phyloP scores from a whole-genome alignment of 768 basidiomycete species.

The Coprinopsis strossmayeri region DNA sequence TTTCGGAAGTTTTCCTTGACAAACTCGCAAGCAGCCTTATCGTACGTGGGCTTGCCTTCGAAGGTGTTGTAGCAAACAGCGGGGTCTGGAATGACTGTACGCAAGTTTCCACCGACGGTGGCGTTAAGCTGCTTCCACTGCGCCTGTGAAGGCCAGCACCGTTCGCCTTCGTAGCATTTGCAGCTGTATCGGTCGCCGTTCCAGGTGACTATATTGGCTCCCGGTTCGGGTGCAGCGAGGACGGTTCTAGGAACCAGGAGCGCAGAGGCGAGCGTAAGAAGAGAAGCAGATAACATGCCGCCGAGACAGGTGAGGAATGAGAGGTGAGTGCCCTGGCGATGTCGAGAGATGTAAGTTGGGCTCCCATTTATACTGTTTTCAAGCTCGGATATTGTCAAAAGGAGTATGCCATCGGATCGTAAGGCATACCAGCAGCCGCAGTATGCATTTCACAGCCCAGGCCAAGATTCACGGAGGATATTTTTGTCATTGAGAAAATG shows the following conservation, averaged over 20 bases:
- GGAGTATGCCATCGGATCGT: too few species aligned
- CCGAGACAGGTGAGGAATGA: too few species aligned
- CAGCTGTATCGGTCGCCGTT: conserved; percentile 5
- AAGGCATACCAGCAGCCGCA: too few species aligned
- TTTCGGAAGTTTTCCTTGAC: conserved; percentile 2
- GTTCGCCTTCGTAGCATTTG: conserved; percentile 12
- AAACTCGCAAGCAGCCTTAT: not conserved
- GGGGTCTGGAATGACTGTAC: conserved; percentile 9
- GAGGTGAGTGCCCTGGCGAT: too few species aligned
- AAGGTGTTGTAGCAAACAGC: conserved; percentile 12
- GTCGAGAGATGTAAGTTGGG: too few species aligned
- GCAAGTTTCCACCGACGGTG: conserved; percentile 11
- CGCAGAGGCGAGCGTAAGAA: not conserved
- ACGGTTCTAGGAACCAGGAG: not conserved
- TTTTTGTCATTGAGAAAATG: too few species aligned
- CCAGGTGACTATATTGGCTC: not conserved
- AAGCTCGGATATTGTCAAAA: too few species aligned
- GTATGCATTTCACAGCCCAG: too few species aligned
- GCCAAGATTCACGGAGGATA: too few species aligned
- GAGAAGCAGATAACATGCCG: too few species aligned
- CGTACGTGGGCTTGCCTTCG: conserved; percentile 10
- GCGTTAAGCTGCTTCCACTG: conserved; percentile 9
- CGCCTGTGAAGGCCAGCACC: conserved; percentile 4
- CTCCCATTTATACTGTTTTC: too few species aligned
- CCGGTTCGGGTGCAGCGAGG: not conserved